Base-by-base conservation (phyloP, 169 alveolate genomes). In the Plasmodium adleri region DNA sequence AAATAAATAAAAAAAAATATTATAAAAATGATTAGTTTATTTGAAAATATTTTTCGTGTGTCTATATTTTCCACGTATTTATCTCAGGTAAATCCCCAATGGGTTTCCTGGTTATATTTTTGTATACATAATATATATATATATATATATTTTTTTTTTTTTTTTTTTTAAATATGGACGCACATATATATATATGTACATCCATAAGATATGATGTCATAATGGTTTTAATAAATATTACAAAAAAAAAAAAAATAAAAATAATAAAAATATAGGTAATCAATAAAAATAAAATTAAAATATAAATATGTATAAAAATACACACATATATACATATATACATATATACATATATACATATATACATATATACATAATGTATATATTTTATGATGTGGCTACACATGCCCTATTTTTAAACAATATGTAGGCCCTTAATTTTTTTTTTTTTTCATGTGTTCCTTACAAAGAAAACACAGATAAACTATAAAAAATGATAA, bases 31-130 rank as follows among this genome's bases (percentile, higher is more conserved):
- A 52, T 6, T 10, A 59, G 43, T 54, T 20, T 72, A 26, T 72
- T 72, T 52, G 32, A 72, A 32, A 32, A 45, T 13, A 26, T 52
- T 50, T 72, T 50, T 47, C 28, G 54, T 22, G 80, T 71, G 20
- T 52, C 85, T 17, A 72, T 4, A 17, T 72, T 68, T 32, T 26
- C 85, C 2, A 22, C 20, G n/a, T 72, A 72, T 72, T 72, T 72
- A 39, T 72, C 66, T 32, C n/a, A 72, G 17, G 32, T 72, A 54
- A 20, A 47, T 17, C 68, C 20, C 22, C 47, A 50, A 26, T 52
- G 85, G 70, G 68, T 67, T 15, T 67, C 85, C 66, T 72, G 85
- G 85, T 54, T 72, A 26, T 72, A 72, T 12, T 10, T 28, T 45
- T 13, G 15, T 45, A 12, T 67, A 17, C 54, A 22, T 15, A 26